Base-by-base conservation (phyloP, 2,329 filamentous ascomycete genomes). In the Drechslera avenae region DNA sequence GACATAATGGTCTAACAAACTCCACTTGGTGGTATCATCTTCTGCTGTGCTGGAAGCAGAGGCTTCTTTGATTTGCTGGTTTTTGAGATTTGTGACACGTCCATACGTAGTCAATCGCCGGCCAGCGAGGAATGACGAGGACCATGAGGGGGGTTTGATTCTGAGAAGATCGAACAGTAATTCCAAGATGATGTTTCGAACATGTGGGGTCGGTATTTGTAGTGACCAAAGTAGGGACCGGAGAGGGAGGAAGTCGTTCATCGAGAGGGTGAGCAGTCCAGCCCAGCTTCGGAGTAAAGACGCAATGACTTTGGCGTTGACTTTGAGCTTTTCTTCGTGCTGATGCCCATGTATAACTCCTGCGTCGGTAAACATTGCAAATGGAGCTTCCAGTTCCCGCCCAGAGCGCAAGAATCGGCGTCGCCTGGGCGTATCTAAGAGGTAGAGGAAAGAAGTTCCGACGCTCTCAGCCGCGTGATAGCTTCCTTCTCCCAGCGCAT, bases 111-210 rank as follows among this genome's bases (percentile, higher is more conserved):
- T 99, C 39, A 99, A 79, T 52, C 95, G 83, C 59, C 94, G 85
- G 6, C 94, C 95, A 30, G 95, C 94, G 39, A 99, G 82, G 71
- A 96, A 99, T 0, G 93, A 95, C 0, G 91, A 92, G 6, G 94
- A 95, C 94, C 94, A 99, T 7, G 91, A 87, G 35, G 94, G 86
- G 51, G 92, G 88, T 63, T 97, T 97, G 68, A 99, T 97, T 30
- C 93, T 86, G 43, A 99, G 76, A 16, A 87, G 82, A 63, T 87
- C 85, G 62, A 95, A 97, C 14, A 99, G 75, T 10, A 99, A 78
- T 70, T 99, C 94, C 54, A 99, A 81, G 14, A 97, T 86, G 1
- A 92, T 87, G 67, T 96, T 91, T 40, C 85, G 77, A 7, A 84
- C 79, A 50, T 79, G 74, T 1, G 79, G 72, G 32, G 81, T 79